Evolutionary conservation across 768 basidiomycete genomes (phyloP).

Genomic region (Hortiboletus flavorubellus): DNA sequence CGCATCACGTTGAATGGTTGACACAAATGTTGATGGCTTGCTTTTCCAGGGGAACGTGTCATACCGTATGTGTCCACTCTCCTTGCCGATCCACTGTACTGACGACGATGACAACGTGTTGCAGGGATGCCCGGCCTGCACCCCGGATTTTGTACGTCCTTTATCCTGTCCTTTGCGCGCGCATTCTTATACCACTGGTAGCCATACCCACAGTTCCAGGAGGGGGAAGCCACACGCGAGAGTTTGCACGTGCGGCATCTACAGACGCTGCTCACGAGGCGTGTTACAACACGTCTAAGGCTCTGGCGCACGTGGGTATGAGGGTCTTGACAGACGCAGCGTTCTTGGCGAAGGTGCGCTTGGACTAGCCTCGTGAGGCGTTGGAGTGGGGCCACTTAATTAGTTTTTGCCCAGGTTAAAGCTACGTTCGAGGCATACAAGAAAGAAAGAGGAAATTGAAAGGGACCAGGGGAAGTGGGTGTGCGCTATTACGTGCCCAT

Average conservation of each 20-base stretch:
- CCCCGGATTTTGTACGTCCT: constrained; percentile 50
- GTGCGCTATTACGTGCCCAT: too few relatives aligned
- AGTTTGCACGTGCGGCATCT: constrained; percentile 58
- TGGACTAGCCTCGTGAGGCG: too few relatives aligned
- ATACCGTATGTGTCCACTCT: constrained; percentile 45
- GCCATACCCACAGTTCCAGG: constrained; percentile 69
- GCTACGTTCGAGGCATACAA: too few relatives aligned
- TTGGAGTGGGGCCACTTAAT: too few relatives aligned
- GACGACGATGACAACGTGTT: neutral
- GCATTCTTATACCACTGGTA: constrained; percentile 20
- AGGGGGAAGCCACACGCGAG: constrained; percentile 77
- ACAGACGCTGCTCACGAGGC: constrained; percentile 61
- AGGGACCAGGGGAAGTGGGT: too few relatives aligned
- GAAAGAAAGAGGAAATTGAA: too few relatives aligned
- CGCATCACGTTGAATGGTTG: neutral
- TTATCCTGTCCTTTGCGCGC: neutral
- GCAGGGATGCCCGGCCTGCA: constrained; percentile 64
- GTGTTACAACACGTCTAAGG: constrained; percentile 64
- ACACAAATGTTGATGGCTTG: neutral
- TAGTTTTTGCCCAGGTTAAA: too few relatives aligned
- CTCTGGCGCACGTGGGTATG: constrained; percentile 64
- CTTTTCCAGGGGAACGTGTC: constrained; percentile 49
- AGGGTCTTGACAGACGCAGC: constrained; percentile 61
- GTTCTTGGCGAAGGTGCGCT: constrained; percentile 43
- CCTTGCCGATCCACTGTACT: neutral